These are phyloP conservation scores for Paracoccidioides brasiliensis DNA, from an alignment of 2,329 filamentous ascomycete species.

Conservation along the genomic window DNA sequence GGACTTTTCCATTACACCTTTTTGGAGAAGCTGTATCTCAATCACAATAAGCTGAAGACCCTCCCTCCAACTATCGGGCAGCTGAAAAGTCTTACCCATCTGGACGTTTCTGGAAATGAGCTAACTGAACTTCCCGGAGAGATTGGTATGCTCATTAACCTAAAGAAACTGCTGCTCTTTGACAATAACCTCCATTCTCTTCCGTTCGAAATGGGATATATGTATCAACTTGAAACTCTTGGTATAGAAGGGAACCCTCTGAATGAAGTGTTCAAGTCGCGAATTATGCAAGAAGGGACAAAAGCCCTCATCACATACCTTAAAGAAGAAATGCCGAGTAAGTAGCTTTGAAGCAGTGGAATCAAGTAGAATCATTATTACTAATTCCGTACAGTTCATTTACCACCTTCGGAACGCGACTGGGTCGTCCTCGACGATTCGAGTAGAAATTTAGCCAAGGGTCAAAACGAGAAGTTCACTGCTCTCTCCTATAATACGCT, in stretches of 20 bases:
- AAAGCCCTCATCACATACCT: conserved; percentile 70
- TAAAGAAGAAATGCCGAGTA: conserved; percentile 74
- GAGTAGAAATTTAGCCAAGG: conserved; percentile 31
- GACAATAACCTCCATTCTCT: conserved; percentile 77
- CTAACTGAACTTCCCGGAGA: conserved; percentile 72
- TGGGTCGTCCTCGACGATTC: conserved; percentile 59
- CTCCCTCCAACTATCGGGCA: conserved; percentile 73
- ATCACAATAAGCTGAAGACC: conserved; percentile 74
- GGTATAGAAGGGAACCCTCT: conserved; percentile 88
- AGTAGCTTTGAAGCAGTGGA: conserved; percentile 24
- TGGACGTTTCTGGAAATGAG: conserved; percentile 84
- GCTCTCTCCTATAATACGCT: conserved; percentile 92
- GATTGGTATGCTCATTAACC: conserved; percentile 90
- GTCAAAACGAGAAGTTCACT: conserved; percentile 55
- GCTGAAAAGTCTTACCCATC: conserved; percentile 63
- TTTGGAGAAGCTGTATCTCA: conserved; percentile 81
- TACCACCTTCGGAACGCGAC: conserved; percentile 62
- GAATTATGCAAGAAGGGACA: conserved; percentile 77
- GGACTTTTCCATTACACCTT: conserved; percentile 81
- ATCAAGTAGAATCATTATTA: conserved; percentile 8
- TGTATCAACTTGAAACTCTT: conserved; percentile 77
- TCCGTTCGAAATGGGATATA: conserved; percentile 74
- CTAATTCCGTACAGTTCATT: conserved; percentile 46
- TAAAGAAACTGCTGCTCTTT: conserved; percentile 75
- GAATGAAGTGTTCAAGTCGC: conserved; percentile 60